Conservation (phyloP, 805 yeast species). For the Candida ulmi region DNA sequence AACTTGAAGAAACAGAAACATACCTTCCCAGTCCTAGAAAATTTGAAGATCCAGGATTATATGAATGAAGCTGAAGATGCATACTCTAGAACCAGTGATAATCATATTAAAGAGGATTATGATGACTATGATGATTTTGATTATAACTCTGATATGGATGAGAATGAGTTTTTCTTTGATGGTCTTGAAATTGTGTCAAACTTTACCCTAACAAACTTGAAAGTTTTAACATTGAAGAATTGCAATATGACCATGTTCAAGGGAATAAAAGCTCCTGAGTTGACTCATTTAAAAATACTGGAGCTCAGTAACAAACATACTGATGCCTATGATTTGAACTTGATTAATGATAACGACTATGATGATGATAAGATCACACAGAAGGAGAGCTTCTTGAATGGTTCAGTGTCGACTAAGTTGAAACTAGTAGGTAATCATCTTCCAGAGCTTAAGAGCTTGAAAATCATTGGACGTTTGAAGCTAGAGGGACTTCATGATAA, state of each 20-base stretch:
- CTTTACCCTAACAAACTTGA: constrained; percentile 7
- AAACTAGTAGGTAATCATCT: constrained; percentile 4
- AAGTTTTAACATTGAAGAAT: constrained; percentile 15
- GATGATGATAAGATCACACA: constrained; percentile 3
- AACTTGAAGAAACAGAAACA: constrained; percentile 6
- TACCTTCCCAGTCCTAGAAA: constrained; percentile 12
- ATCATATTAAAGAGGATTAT: constrained; percentile 16
- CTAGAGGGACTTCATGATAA: constrained; percentile 2
- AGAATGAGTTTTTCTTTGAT: constrained; percentile 32
- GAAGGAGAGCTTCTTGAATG: not conserved
- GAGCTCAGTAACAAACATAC: constrained; percentile 18
- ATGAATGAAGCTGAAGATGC: constrained; percentile 23
- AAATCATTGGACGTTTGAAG: constrained; percentile 11
- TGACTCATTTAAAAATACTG: constrained; percentile 14
- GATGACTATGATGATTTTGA: constrained; percentile 24
- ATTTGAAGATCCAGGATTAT: constrained; percentile 19
- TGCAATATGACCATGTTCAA: constrained; percentile 18
- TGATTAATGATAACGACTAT: constrained; percentile 6
- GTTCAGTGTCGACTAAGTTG: constrained; percentile 3
- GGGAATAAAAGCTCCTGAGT: constrained; percentile 9
- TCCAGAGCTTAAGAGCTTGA: constrained; percentile 5
- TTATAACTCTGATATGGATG: constrained; percentile 27
- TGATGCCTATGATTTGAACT: constrained; percentile 18
- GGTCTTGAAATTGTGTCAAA: constrained; percentile 23
- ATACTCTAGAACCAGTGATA: constrained; percentile 16